These are phyloP conservation scores for Sicyos baderoa DNA, from an alignment of 306 rosid species.

Conservation along the genomic window DNA sequence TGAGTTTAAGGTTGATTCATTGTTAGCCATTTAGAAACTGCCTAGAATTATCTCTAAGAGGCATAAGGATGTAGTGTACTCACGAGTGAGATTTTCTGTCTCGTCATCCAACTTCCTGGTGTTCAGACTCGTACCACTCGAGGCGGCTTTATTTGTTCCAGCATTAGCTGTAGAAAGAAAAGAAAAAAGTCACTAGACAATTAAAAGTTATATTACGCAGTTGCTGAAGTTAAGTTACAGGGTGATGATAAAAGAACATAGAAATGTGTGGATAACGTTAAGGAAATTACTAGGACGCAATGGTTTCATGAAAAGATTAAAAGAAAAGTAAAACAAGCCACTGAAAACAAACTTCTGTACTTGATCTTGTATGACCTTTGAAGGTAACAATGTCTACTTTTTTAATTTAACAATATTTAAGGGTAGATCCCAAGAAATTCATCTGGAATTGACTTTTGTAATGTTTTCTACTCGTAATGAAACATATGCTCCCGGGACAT, in stretches of 20 bases:
- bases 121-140: conserved; percentile 70
- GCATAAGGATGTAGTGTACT: conserved; percentile 23
- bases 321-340: background rate
- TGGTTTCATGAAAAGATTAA: background rate
- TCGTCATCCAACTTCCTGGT: conserved; percentile 87
- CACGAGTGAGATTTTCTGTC: conserved; percentile 72
- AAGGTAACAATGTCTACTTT: background rate
- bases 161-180: conserved; percentile 42
- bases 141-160: conserved; percentile 74
- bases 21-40: background rate
- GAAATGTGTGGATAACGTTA: background rate
- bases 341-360: background rate
- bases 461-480: background rate
- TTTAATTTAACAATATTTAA: too few species aligned
- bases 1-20: background rate
- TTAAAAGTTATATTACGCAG: background rate
- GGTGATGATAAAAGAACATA: background rate
- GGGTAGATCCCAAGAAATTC: background rate
- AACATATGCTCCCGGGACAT: too few species aligned
- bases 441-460: background rate
- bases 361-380: background rate
- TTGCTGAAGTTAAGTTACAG: background rate
- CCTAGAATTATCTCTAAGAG: background rate
- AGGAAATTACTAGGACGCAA: background rate
- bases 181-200: background rate